Base-by-base conservation (phyloP, 768 basidiomycete species). In the Daedaleopsis sinensis region DNA sequence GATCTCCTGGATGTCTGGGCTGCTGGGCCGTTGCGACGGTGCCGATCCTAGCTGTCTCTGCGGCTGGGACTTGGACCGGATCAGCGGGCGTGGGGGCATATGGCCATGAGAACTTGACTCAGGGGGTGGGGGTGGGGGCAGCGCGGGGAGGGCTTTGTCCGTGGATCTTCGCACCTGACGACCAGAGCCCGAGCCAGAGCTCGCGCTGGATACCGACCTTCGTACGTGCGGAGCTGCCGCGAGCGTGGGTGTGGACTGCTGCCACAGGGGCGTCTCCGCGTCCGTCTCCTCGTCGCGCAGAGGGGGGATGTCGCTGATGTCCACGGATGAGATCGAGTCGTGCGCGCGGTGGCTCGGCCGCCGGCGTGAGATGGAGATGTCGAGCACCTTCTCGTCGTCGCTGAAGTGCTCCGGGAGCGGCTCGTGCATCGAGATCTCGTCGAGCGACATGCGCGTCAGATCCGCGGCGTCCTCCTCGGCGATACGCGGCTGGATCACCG, bases 1-100 rank as follows among this genome's bases (percentile, higher is more conserved):
- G 53, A 73, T 71, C 2, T 63, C 61, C 9, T 59, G 51, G 32
- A 77, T 73, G 57, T 77, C 76, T 0, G 76, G 76, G 52, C 74
- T 74, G 71, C 65, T 39, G 64, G 67, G 9, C 19, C 52, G 52
- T 43, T 43, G 55, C 35, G 59, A 52, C 50, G 53, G 24, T 18
- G n/a, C n/a, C n/a, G n/a, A n/a, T n/a, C n/a, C n/a, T n/a, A n/a
- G n/a, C n/a, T 58, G 37, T 32, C 27, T 3, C 19, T 53, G 52
- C 2, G 37, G 19, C 38, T 39, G 52, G 18, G 52, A 53, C 52
- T 39, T 53, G 16, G 52, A 50, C 13, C 43, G n/a, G 6, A 24
- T 36, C 11, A 42, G 4, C 24, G 15, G 39, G 27, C 8, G 72
- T 27, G 21, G n/a, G 24, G 59, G 47, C 19, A 21, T 27, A 11